Base-by-base conservation (phyloP, 306 rosid genomes). In the Quercus rubra region DNA sequence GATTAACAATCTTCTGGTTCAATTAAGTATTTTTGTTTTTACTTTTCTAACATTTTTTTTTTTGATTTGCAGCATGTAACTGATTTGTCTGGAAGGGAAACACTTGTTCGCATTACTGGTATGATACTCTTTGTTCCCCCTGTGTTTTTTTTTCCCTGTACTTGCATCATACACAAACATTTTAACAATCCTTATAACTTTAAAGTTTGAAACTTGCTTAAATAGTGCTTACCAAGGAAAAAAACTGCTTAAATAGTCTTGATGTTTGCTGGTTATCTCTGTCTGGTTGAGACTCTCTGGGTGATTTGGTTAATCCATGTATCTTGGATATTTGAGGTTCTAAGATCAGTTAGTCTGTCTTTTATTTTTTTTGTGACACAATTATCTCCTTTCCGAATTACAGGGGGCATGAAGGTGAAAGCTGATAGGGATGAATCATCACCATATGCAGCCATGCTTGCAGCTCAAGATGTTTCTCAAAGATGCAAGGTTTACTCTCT, bases 321-420 rank as follows among this genome's bases (percentile, higher is more conserved):
- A 46, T 46, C 52, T 46, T 46, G 3, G 14, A 46, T 46, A 46
- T 46, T 46, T 27, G 64, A 58, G 12, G 1, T 58, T 58, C 64
- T 58, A 58, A 9, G 30, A 58, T 21, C 28, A 59, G 12, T 59
- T 59, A 20, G 66, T 59, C 21, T 21, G 17, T 14, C 4, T 46
- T 46, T 10, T 46, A 12, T 58, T 27, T 28, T 59, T 11, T 20
- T 3, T 27, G 25, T 59, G 66, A 59, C 66, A 8, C 33, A 23
- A 21, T 23, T 59, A 12, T 59, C 18, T 66, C 27, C 57, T 49
- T 43, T 18, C 11, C 1, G 0, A 51, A 25, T 31, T 55, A 69
- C 70, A 93, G 97, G 97, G 81, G 98, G 98, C 5, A 93, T 93
- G 98, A 93, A 93, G 90, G 97, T 91, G 71, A 93, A 93, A 54